These are phyloP conservation scores for Zoysia matrella DNA, from an alignment of 202 grass and related monocot genomes.

Conservation along the genomic window DNA sequence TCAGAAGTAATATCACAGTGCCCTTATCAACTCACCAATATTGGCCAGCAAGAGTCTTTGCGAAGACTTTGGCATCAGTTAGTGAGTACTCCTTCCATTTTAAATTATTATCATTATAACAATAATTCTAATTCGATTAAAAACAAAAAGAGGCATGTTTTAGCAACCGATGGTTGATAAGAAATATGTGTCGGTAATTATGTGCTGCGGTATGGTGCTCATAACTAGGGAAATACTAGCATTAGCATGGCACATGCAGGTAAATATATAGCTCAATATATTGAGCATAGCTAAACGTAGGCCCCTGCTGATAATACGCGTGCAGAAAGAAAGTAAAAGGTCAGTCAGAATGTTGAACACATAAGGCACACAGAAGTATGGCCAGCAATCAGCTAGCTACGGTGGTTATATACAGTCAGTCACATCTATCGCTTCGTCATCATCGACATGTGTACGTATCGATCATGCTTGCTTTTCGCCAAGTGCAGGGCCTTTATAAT, in stretches of 20 bases:
- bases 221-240: not conserved
- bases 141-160: too few relatives aligned
- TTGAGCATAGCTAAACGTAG: not conserved
- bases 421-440: not conserved
- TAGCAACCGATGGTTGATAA: too few relatives aligned
- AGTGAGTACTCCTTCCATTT: too few relatives aligned
- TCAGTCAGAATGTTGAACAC: conserved; percentile 6
- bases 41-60: too few relatives aligned
- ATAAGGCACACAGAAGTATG: not conserved
- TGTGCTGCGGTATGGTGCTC: too few relatives aligned
- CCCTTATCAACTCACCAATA: too few relatives aligned
- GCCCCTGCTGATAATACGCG: conserved; percentile 14
- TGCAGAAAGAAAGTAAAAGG: conserved; percentile 32
- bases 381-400: not conserved
- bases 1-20: too few relatives aligned
- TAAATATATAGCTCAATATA: not conserved
- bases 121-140: too few relatives aligned
- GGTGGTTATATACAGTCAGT: not conserved
- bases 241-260: not conserved
- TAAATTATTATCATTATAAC: too few relatives aligned
- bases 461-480: not conserved
- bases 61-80: too few relatives aligned
- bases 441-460: conserved; percentile 6
- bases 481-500: too few relatives aligned
- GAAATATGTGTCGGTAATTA: too few relatives aligned